These are phyloP conservation scores for Melampsora americana DNA, from an alignment of 1,284 basidiomycete species.

Conservation along the genomic window DNA sequence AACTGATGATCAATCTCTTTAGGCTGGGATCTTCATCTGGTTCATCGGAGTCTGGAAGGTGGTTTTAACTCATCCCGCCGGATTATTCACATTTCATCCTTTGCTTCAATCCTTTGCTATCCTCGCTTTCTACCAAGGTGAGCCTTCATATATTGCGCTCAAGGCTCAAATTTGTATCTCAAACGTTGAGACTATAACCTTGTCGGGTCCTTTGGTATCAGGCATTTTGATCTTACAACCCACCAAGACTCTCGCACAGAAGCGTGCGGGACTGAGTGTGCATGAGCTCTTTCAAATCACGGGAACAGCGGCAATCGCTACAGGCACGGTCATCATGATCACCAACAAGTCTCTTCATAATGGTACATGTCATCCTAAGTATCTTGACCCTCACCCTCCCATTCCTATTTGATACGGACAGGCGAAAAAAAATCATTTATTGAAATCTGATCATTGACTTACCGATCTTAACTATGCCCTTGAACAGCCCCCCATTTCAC, in stretches of 20 bases:
- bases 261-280: slow-evolving; percentile 25
- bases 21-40: slow-evolving; percentile 38
- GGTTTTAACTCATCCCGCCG: slow-evolving; percentile 28
- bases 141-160: neutral
- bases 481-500: slow-evolving; percentile 39
- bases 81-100: slow-evolving; percentile 42
- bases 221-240: slow-evolving; percentile 42
- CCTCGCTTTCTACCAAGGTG: slow-evolving; percentile 40
- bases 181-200: neutral
- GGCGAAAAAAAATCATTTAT: neutral
- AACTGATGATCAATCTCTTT: neutral
- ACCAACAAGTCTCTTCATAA: slow-evolving; percentile 37
- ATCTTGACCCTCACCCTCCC: too few species aligned
- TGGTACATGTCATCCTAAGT: slow-evolving; percentile 6
- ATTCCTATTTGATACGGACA: too few species aligned
- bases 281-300: slow-evolving; percentile 40
- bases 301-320: slow-evolving; percentile 28
- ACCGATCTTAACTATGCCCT: neutral
- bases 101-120: slow-evolving; percentile 40
- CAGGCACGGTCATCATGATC: slow-evolving; percentile 21
- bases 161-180: neutral
- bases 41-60: slow-evolving; percentile 25
- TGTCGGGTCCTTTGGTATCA: neutral
- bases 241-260: slow-evolving; percentile 17
- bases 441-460: neutral